Evolutionary conservation across 129 eudicot species (phyloP), one percentile per base, ranked within the genome.

Genomic region (Ambrosia artemisiifolia): DNA sequence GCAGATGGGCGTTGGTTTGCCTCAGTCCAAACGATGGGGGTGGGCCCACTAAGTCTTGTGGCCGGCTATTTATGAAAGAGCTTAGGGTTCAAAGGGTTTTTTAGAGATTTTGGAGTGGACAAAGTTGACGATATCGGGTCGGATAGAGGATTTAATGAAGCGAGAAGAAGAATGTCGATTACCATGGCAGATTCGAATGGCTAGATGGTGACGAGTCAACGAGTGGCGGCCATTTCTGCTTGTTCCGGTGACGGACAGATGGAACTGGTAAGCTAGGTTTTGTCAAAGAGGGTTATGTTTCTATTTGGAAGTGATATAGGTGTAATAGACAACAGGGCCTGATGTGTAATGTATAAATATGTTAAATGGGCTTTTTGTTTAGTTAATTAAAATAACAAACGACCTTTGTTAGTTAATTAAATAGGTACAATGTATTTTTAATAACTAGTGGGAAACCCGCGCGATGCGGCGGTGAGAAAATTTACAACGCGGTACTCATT

Each of bases 31-130:
- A 24, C 28, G 28, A 24, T 24, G 28, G 28, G 28, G 28, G 28
- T 24, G 28, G 28, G 28, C 28, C 28, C 28, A 24, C 28, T 24
- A 88, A 72, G 96, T 88, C 76, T 88, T 89, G 82, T 88, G 89
- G 16, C 96, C 92, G 70, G 96, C 89, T 7, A 73, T 75, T 11
- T 76, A 36, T 36, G 92, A 86, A 0, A 86, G 89, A 70, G 89
- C 92, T 84, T 88, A 88, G 17, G 96, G 92, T 17, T 86, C 89
- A 28, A 87, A 89, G 49, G 89, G 56, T 65, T 88, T 88, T 40
- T 88, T 88, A 72, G 89, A 81, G 75, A 88, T 86, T 9, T 81
- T 74, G 17, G 84, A 80, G 83, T 83, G 96, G 63, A 86, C 87
- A 54, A 79, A 86, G 62, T 78, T 84, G 74, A 88, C 89, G 76